A percentile compares a stretch with the other conserved stretches of the same genome.
Evolutionary conservation across 2,329 filamentous ascomycete species (phyloP).

Genomic region (Diaporthe sp.): DNA sequence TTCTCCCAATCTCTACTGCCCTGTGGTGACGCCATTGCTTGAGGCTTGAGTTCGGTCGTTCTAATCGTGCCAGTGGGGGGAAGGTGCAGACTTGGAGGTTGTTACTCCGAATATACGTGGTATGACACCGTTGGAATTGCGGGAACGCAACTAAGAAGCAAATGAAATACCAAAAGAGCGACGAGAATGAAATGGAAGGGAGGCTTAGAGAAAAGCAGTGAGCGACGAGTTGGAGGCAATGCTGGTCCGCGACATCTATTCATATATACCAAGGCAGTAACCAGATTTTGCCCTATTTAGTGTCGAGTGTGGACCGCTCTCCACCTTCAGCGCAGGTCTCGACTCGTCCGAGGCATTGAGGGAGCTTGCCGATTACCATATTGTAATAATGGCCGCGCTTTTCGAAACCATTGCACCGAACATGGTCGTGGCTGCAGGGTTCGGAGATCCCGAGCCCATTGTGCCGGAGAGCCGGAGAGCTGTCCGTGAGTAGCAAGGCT

Average conservation of each 20-base stretch:
- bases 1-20: not conserved
- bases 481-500: no score
- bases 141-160: no score
- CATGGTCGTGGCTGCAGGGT: not conserved
- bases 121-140: not conserved
- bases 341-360: not conserved
- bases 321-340: not conserved
- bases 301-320: not conserved
- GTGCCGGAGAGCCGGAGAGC: no score
- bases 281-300: not conserved
- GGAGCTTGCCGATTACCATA: no score
- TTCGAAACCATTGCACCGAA: not conserved
- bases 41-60: not conserved
- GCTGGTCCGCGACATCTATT: no score
- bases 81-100: not conserved
- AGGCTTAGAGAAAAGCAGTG: not conserved
- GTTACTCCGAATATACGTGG: not conserved
- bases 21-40: not conserved
- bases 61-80: not conserved
- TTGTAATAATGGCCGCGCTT: no score
- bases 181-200: not conserved
- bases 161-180: not conserved
- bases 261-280: not conserved
- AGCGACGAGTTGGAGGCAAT: not conserved
- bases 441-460: no score